Base-by-base conservation (phyloP, 805 yeast genomes). In the Zygoascus tannicola region DNA sequence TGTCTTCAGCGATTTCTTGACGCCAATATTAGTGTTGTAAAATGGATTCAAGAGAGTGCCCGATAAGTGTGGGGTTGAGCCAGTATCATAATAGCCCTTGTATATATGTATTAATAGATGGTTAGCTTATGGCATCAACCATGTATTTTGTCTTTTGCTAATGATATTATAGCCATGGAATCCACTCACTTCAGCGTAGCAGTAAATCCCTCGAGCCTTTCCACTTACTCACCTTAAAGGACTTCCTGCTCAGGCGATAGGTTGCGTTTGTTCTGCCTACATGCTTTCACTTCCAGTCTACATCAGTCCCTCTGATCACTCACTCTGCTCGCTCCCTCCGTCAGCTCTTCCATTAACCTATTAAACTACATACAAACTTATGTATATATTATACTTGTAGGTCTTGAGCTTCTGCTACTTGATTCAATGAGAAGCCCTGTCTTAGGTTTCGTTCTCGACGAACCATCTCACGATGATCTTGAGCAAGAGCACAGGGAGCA, bases 1-100 rank as follows among this genome's bases (percentile, higher is more conserved):
- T 88, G 97, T 63, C 76, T 88, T 53, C 81, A 84, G 65, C 68
- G 94, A 52, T 88, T 83, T 62, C 70, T 88, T 54, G 96, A 88
- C 61, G 82, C 94, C 32, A 88, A 87, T 63, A 81, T 84, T 60
- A 76, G 80, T 65, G 81, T 88, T 41, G 94, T 88, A 16, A 79
- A 82, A 49, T 68, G 40, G 40, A 37, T 37, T 23, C 40, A 37
- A 12, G 40, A 37, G 22, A 21, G 32, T 10, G 40, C 40, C 10
- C 40, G 40, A n/a, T 37, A 26, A 37, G n/a, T n/a, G n/a, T n/a
- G n/a, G n/a, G n/a, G n/a, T n/a, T n/a, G n/a, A n/a, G n/a, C n/a
- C n/a, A n/a, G n/a, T n/a, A n/a, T n/a, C n/a, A n/a, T n/a, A n/a
- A n/a, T n/a, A n/a, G n/a, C n/a, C n/a, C n/a, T n/a, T n/a, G n/a